Percentiles rank a stretch among this genome's conserved stretches.
These are phyloP conservation scores for Pisolithus microcarpus DNA, from an alignment of 768 basidiomycete species.

Conservation along the genomic window DNA sequence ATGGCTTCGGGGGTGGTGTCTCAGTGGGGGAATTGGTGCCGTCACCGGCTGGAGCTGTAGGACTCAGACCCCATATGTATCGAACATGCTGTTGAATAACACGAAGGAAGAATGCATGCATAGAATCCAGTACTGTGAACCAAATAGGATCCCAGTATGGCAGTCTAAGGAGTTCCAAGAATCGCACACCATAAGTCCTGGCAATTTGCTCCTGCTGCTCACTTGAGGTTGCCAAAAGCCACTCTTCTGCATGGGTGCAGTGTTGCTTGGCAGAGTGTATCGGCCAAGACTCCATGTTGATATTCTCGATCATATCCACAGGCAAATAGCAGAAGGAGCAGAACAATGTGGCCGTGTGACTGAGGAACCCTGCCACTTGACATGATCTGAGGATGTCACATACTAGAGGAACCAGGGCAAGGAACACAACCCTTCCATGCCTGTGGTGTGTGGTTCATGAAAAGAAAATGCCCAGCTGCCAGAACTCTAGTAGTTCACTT, in stretches of 20 bases:
- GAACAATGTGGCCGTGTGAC: not conserved
- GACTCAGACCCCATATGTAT: conserved; percentile 8
- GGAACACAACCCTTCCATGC: conserved; percentile 21
- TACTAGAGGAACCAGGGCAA: conserved; percentile 26
- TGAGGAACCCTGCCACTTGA: conserved; percentile 20
- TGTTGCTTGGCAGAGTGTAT: conserved; percentile 11
- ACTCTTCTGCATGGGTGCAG: too few species aligned
- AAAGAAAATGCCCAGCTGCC: too few species aligned
- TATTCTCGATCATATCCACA: not conserved
- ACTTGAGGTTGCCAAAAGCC: too few species aligned
- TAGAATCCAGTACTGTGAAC: too few species aligned
- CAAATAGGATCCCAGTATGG: too few species aligned
- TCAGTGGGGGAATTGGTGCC: too few species aligned
- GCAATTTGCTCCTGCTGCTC: too few species aligned
- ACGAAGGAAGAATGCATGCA: conserved; percentile 29
- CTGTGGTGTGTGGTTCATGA: conserved; percentile 2
- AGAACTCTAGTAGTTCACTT: too few species aligned
- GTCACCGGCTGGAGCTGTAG: too few species aligned
- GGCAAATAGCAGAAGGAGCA: not conserved
- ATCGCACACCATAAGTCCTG: too few species aligned
- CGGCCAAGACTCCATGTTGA: not conserved
- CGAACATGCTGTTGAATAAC: conserved; percentile 19
- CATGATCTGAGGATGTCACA: conserved; percentile 30
- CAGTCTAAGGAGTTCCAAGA: too few species aligned
- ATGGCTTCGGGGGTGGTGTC: too few species aligned